phyloP scores from a whole-genome alignment of 768 basidiomycete genomes.

The Hygrophoropsis aurantiaca region DNA sequence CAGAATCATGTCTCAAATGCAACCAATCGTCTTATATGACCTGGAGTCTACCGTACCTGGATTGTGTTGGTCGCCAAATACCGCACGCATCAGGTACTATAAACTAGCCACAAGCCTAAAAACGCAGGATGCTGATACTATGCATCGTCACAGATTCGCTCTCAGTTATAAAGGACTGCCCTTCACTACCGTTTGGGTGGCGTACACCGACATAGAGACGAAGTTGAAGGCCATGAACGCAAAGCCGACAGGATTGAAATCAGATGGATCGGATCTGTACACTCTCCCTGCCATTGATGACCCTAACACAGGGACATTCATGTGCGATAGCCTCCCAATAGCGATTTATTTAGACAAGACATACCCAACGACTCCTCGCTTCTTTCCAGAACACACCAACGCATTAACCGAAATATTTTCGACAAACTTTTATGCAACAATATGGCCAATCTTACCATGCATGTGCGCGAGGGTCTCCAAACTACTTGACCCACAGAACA shows the following conservation, averaged over 20 bases:
- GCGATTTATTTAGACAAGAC: constrained; percentile 45
- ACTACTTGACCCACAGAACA: too few species aligned
- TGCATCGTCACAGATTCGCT: constrained; percentile 24
- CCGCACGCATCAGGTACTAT: not conserved
- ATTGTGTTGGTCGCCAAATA: constrained; percentile 38
- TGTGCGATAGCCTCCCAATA: constrained; percentile 44
- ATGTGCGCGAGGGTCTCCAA: too few species aligned
- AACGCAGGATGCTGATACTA: too few species aligned
- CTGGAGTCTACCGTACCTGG: constrained; percentile 25
- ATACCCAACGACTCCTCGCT: constrained; percentile 38
- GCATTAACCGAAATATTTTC: too few species aligned
- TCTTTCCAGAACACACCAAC: constrained; percentile 36
- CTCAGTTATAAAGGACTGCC: constrained; percentile 33
- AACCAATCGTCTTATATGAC: constrained; percentile 35
- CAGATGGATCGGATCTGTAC: constrained; percentile 36
- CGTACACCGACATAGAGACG: constrained; percentile 35
- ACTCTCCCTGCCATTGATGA: constrained; percentile 48
- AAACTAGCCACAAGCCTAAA: not conserved
- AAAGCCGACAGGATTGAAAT: constrained; percentile 29
- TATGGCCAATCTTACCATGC: too few species aligned
- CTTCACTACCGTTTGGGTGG: constrained; percentile 33
- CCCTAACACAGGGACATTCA: constrained; percentile 28
- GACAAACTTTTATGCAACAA: too few species aligned
- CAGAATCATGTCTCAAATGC: constrained; percentile 10
- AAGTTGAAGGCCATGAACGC: constrained; percentile 38